Percentiles rank a stretch among this genome's conserved stretches.
Conservation (phyloP, 2,329 filamentous ascomycete species). For the Cladophialophora yegresii region DNA sequence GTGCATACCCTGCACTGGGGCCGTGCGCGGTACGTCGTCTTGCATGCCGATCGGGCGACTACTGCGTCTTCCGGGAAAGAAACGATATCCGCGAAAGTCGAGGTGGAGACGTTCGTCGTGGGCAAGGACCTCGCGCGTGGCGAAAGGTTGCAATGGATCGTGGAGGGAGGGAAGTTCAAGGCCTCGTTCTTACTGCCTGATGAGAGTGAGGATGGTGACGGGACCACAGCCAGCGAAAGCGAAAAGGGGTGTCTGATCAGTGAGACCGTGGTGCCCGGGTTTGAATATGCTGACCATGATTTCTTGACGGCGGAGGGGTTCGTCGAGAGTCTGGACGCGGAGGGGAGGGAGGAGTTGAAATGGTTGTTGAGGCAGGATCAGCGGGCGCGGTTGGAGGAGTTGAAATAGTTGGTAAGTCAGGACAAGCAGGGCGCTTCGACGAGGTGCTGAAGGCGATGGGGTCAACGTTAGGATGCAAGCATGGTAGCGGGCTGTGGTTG, state of each 20-base stretch:
- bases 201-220: constrained; percentile 1
- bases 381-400: too few relatives aligned
- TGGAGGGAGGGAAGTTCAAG: constrained; percentile 69
- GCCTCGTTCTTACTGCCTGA: constrained; percentile 61
- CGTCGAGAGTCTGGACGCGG: constrained; percentile 54
- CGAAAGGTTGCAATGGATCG: constrained; percentile 68
- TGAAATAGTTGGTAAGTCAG: constrained; percentile 41
- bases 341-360: constrained; percentile 53
- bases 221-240: constrained; percentile 38
- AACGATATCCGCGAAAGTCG: background rate
- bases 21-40: constrained; percentile 52
- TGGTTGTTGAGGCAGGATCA: constrained; percentile 41
- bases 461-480: too few relatives aligned
- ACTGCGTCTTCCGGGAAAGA: background rate
- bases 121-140: constrained; percentile 60
- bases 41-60: constrained; percentile 3
- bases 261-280: constrained; percentile 69
- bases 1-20: constrained; percentile 63
- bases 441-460: constrained; percentile 3
- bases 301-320: constrained; percentile 60
- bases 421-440: constrained; percentile 25
- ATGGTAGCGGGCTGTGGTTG: background rate
- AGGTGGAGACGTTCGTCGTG: constrained; percentile 54
- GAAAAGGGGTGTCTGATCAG: constrained; percentile 63
- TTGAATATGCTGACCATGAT: constrained; percentile 68